Evolutionary conservation across 805 yeast species (phyloP), one percentile per base, ranked within the genome.

Genomic region (Barnettozyma californica): DNA sequence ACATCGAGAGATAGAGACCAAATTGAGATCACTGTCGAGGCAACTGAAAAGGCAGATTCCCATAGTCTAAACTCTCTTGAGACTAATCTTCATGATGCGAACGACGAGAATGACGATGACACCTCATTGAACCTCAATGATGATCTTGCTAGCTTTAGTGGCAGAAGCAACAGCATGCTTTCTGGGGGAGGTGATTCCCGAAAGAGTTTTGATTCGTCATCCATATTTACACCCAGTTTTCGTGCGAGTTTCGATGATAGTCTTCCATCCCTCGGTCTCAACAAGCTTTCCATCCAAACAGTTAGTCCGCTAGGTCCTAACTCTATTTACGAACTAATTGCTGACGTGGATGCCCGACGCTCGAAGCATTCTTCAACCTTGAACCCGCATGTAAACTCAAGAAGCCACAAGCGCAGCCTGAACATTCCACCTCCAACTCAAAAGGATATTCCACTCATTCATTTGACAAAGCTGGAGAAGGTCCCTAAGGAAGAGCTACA

Each of bases 401-500:
- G 49, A 62, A 19, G 54, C 61, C 11, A 53, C 49, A 63, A 68
- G 10, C 73, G 80, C 0, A 74, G 74, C 9, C 64, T 77, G 29
- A 75, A 75, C 54, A 61, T 84, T 23, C 70, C 70, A 37, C 75
- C 80, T 8, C 98, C 99, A 0, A 84, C 96, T 0, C 71, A 77
- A 1, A 74, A 76, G 44, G 98, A 94, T 59, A 92, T 92, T 10
- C 96, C 97, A 0, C 89, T 84, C 21, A 83, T 89, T 10, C 80
- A 76, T 43, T 69, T 92, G 36, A 69, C 84, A 4, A 78, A 77
- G 29, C 62, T 82, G 4, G 70, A 70, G 19, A 72, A 69, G 44
- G 72, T 76, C 7, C 65, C 75, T 50, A 68, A 71, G 37, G 61
- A 68, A 1, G 69, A 67, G 21, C 68, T 84, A 40, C 68, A 64